Conservation (phyloP, 2,329 filamentous ascomycete genomes). For the Fusarium austroafricanum region DNA sequence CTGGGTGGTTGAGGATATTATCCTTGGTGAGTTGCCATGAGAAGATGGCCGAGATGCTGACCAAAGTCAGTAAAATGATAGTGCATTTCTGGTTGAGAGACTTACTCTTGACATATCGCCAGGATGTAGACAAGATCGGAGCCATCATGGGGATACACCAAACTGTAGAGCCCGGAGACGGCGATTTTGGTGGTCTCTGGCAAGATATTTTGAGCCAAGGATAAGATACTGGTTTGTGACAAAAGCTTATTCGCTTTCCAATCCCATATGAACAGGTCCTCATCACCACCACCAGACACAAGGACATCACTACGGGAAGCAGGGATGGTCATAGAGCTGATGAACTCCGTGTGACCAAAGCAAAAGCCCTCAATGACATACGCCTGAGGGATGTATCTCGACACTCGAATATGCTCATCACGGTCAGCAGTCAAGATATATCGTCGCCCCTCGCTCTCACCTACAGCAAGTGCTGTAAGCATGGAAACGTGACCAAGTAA, state of each 20-base stretch:
- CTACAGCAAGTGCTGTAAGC: conserved; percentile 79
- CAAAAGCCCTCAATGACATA: conserved; percentile 92
- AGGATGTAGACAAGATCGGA: conserved; percentile 56
- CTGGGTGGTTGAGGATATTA: conserved; percentile 61
- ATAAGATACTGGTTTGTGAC: conserved; percentile 64
- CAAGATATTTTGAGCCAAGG: conserved; percentile 53
- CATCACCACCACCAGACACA: conserved; percentile 88
- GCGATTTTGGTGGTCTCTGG: conserved; percentile 58
- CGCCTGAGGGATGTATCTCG: conserved; percentile 81
- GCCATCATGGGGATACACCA: conserved; percentile 48
- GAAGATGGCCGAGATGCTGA: conserved; percentile 72
- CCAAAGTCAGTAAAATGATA: conserved; percentile 30
- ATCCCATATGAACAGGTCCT: conserved; percentile 82
- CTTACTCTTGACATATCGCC: conserved; percentile 69
- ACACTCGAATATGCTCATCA: conserved; percentile 85
- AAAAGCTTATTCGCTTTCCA: conserved; percentile 72
- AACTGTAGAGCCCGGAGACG: conserved; percentile 57
- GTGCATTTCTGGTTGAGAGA: background rate
- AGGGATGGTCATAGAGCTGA: conserved; percentile 79
- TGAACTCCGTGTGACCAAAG: conserved; percentile 86
- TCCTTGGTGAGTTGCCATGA: conserved; percentile 65
- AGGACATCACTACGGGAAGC: conserved; percentile 68
- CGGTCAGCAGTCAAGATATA: conserved; percentile 69
- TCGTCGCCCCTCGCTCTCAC: conserved; percentile 54
- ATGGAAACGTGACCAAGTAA: conserved; percentile 95